These are phyloP conservation scores for Capronia epimyces DNA, from an alignment of 2,329 filamentous ascomycete species.

Conservation along the genomic window DNA sequence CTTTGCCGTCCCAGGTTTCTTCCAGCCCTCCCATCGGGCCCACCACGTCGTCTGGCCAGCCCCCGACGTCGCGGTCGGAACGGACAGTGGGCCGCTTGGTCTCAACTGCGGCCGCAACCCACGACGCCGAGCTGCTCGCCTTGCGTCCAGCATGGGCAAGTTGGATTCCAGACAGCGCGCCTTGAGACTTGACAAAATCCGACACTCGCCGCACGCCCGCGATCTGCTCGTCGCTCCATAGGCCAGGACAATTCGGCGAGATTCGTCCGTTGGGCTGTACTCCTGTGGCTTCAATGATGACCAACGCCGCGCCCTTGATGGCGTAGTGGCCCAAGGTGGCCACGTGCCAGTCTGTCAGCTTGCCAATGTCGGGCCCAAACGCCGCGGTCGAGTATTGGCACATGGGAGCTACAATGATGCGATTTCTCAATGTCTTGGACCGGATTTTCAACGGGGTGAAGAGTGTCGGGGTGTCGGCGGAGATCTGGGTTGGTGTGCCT, in stretches of 20 bases:
- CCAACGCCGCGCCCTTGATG: conserved; percentile 26
- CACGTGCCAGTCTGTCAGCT: conserved; percentile 43
- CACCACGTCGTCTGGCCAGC: conserved; percentile 28
- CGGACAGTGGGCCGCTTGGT: conserved; percentile 23
- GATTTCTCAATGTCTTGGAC: conserved; percentile 51
- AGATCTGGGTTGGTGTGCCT: conserved; percentile 16
- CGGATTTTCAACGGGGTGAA: conserved; percentile 50
- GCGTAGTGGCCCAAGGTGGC: conserved; percentile 34
- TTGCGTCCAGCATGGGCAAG: conserved; percentile 72
- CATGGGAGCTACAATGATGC: conserved; percentile 54
- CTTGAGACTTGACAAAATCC: conserved; percentile 75
- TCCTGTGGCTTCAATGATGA: conserved; percentile 67
- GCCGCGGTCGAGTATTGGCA: conserved; percentile 46
- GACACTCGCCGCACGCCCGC: conserved; percentile 52
- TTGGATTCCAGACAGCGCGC: conserved; percentile 72
- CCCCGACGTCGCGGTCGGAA: conserved; percentile 21
- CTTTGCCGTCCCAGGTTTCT: conserved; percentile 27
- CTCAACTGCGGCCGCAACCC: conserved; percentile 33
- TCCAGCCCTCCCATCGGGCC: conserved; percentile 25
- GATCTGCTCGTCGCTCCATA: conserved; percentile 36
- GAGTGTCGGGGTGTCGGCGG: conserved; percentile 23
- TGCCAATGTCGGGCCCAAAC: conserved; percentile 35
- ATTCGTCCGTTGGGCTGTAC: conserved; percentile 74
- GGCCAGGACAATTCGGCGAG: conserved; percentile 47
- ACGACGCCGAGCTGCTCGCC: conserved; percentile 53